Evolutionary conservation across 495 filamentous ascomycete species (phyloP).

Genomic region (Neurospora tetraspora): DNA sequence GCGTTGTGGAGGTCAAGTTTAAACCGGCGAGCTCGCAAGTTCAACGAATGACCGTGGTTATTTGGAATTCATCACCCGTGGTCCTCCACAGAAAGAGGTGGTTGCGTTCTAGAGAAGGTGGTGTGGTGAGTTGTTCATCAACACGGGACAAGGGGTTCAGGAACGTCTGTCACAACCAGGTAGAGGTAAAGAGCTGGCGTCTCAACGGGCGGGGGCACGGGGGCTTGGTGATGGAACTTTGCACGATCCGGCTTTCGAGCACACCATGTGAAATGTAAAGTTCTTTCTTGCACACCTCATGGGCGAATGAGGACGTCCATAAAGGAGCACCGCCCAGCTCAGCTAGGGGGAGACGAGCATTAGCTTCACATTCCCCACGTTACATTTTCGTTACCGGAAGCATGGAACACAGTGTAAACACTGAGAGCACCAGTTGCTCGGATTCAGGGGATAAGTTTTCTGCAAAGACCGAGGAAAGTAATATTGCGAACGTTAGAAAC

Average conservation of each 20-base stretch:
- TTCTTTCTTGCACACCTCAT: not conserved
- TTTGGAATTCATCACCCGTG: not conserved
- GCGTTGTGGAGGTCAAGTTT: not conserved
- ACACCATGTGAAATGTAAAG: not conserved
- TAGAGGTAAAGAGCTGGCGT: not conserved
- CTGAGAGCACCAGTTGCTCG: not conserved
- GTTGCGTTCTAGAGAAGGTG: not conserved
- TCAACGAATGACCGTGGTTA: not conserved
- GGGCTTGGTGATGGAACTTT: not conserved
- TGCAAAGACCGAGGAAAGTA: not conserved
- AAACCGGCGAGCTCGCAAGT: not conserved
- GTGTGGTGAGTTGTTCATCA: not conserved
- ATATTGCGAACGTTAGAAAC: not conserved
- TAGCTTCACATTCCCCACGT: not conserved
- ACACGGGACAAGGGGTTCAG: not conserved
- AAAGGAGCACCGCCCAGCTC: not conserved
- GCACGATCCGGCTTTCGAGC: not conserved
- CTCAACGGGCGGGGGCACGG: not conserved
- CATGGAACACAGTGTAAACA: not conserved
- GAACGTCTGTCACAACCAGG: not conserved
- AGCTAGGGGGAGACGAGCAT: not conserved
- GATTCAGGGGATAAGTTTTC: not conserved
- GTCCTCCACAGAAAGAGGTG: not conserved
- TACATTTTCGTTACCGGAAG: not conserved
- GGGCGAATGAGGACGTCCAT: not conserved